Evolutionary conservation across 2,329 filamentous ascomycete species (phyloP).

Genomic region (Ascocoryne sarcoides): DNA sequence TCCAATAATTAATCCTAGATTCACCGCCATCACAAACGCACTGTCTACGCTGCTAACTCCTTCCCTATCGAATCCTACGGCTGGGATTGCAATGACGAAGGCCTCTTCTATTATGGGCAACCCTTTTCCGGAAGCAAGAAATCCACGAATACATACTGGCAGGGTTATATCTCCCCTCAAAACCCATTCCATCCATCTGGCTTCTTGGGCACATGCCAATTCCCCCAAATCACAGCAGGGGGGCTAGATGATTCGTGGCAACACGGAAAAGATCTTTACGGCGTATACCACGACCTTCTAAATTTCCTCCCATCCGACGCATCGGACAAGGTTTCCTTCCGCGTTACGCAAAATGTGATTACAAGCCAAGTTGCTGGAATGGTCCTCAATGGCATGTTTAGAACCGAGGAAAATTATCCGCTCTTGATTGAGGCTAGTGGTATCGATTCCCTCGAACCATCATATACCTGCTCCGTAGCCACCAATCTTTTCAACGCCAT

Average conservation of each 20-base stretch:
- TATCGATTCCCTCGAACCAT: slow-evolving; percentile 66
- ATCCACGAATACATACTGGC: slow-evolving; percentile 55
- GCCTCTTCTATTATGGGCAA: slow-evolving; percentile 60
- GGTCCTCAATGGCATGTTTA: slow-evolving; percentile 64
- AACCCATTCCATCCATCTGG: slow-evolving; percentile 61
- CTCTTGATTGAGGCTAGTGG: slow-evolving; percentile 44
- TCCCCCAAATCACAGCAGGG: slow-evolving; percentile 67
- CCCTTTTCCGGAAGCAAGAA: slow-evolving; percentile 40
- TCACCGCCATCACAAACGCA: slow-evolving; percentile 78
- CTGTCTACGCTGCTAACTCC: slow-evolving; percentile 67
- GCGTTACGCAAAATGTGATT: slow-evolving; percentile 76
- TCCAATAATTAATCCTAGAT: slow-evolving; percentile 40
- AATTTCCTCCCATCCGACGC: slow-evolving; percentile 52
- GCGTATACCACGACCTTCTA: slow-evolving; percentile 65
- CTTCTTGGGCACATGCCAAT: slow-evolving; percentile 67
- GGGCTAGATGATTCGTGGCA: slow-evolving; percentile 68
- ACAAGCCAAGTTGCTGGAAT: slow-evolving; percentile 74
- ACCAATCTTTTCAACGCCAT: slow-evolving; percentile 35
- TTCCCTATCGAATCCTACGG: slow-evolving; percentile 65
- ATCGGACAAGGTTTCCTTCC: slow-evolving; percentile 45
- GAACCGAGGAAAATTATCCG: slow-evolving; percentile 33
- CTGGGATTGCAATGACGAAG: slow-evolving; percentile 66
- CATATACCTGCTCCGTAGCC: slow-evolving; percentile 55
- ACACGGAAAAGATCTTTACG: slow-evolving; percentile 68
- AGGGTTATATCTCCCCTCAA: slow-evolving; percentile 47